Base-by-base conservation (phyloP, 495 filamentous ascomycete genomes). In the Talaromyces trachyspermus region DNA sequence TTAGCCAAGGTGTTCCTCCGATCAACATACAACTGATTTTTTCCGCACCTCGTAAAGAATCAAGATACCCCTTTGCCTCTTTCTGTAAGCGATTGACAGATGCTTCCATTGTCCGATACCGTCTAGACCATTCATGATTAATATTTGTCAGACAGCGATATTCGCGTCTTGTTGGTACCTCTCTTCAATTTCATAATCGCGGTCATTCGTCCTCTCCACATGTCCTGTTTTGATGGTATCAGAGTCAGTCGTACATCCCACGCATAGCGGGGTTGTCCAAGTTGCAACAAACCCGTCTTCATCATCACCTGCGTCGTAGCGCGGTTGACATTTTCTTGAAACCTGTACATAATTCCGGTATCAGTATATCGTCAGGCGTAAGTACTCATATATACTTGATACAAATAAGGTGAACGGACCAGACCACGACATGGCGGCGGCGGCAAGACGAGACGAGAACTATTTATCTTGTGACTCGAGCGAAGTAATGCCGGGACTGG, bases 221-320 rank as follows among this genome's bases (percentile, higher is more conserved):
- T 95, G 92, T 37, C 92, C 89, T 85, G 48, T 49, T 30, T 22
- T n/a, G 7, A 46, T 19, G 2, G 27, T n/a, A n/a, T n/a, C n/a
- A n/a, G n/a, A n/a, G n/a, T n/a, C n/a, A n/a, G n/a, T 8, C n/a
- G 19, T 36, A 7, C 25, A 52, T 62, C 40, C 60, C 49, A 30
- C 6, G 6, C 27, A 42, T 42, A 23, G 39, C 12, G 39, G 23
- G 39, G 23, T 24, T 20, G 27, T 12, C 6, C 27, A n/a, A n/a
- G n/a, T 30, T 30, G 38, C 15, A 58, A 55, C 72, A 52, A 60
- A 88, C 84, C 88, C 15, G 92, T 90, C 76, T 96, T 98, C 92
- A 98, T 97, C 89, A 98, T 96, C 46, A 96, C 91, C 83, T 95
- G 91, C 64, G 94, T 96, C 66, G 90, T 95, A 50, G 92, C 91